Conservation (phyloP, 176 grass and related monocot species). For the Zoysia japonica region DNA sequence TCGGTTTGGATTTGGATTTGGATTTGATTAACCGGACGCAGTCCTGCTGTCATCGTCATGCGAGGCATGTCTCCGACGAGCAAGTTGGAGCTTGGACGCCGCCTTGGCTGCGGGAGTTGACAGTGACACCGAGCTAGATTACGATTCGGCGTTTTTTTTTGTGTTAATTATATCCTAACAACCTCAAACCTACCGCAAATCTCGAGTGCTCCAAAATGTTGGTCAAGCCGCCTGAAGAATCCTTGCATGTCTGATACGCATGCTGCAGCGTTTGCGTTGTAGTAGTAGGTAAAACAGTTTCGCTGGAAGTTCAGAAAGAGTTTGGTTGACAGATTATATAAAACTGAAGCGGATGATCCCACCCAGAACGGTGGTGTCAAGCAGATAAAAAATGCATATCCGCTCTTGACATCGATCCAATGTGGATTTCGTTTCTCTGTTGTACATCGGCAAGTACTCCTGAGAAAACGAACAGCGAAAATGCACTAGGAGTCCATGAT, state of each 20-base stretch:
- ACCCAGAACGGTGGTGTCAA: not conserved
- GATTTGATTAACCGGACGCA: not conserved
- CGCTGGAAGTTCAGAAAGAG: conserved; percentile 24
- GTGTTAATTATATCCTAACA: not conserved
- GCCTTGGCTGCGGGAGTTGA: not conserved
- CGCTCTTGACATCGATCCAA: conserved; percentile 11
- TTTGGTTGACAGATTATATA: not conserved
- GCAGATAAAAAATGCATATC: not conserved
- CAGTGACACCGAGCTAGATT: not conserved
- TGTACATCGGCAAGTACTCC: not conserved
- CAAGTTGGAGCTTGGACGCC: not conserved
- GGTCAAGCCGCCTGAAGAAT: not conserved
- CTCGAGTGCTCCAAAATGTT: not conserved
- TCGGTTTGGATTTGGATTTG: not conserved
- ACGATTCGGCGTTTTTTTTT: not conserved
- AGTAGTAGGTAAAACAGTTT: not conserved
- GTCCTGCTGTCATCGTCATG: not conserved
- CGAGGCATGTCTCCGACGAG: conserved; percentile 10
- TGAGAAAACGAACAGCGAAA: not conserved
- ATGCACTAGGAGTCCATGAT: not conserved
- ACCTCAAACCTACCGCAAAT: not conserved
- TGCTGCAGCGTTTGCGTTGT: conserved; percentile 8
- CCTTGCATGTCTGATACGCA: not conserved
- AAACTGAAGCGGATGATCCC: not conserved
- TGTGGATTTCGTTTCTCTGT: not conserved